Evolutionary conservation across 2,329 filamentous ascomycete genomes (phyloP).

Genomic region (Colletotrichum neosansevieriae): DNA sequence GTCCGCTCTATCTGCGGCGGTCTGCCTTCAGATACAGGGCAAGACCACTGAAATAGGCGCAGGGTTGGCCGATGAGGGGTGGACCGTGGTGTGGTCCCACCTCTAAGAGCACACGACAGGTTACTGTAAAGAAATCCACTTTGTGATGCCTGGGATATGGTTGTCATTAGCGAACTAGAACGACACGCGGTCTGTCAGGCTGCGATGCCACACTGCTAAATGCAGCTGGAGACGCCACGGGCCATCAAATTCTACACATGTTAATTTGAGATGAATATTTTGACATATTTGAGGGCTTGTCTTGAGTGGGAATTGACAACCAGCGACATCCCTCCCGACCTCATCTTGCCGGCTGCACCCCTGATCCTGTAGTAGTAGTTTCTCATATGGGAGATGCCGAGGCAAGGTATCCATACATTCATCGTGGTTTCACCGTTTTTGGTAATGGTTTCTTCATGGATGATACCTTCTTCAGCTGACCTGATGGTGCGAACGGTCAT

Average conservation of each 20-base stretch:
- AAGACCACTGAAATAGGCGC: conserved; percentile 4
- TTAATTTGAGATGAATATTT: conserved; percentile 9
- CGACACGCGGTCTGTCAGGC: not conserved
- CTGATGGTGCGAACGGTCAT: not conserved
- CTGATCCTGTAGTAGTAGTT: not conserved
- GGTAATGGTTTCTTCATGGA: conserved; percentile 12
- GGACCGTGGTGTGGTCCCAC: conserved; percentile 22
- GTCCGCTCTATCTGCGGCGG: conserved; percentile 20
- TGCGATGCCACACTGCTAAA: not conserved
- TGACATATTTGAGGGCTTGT: not conserved
- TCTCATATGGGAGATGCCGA: conserved; percentile 35
- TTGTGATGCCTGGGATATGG: conserved; percentile 11
- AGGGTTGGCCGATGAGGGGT: conserved; percentile 23
- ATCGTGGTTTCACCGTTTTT: conserved; percentile 5
- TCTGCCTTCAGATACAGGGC: conserved; percentile 9
- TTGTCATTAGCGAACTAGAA: not conserved
- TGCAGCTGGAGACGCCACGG: too few species aligned
- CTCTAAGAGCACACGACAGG: not conserved
- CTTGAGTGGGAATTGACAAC: conserved; percentile 24
- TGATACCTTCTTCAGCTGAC: conserved; percentile 28
- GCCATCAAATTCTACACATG: too few species aligned
- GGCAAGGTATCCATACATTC: not conserved
- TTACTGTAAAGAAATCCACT: conserved; percentile 1
- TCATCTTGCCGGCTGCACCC: not conserved
- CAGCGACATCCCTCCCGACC: conserved; percentile 20